Evolutionary conservation across 2,329 filamentous ascomycete species (phyloP).

Genomic region (Capronia epimyces): DNA sequence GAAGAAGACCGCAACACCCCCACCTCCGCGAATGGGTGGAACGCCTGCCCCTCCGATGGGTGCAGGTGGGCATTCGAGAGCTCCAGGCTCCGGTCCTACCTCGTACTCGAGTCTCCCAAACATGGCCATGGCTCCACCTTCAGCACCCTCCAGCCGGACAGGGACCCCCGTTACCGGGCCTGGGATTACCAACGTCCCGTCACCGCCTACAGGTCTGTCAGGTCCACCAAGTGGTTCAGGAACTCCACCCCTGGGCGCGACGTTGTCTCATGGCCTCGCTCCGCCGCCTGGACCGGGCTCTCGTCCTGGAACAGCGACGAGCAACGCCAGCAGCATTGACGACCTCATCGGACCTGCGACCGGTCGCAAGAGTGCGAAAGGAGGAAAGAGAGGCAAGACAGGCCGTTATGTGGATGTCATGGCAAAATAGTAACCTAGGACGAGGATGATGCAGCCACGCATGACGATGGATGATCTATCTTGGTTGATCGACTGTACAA

Average conservation of each 20-base stretch:
- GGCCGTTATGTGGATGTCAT: constrained; percentile 96
- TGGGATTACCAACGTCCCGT: constrained; percentile 5
- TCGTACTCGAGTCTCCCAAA: constrained; percentile 13
- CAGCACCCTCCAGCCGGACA: constrained; percentile 20
- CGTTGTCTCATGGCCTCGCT: constrained; percentile 34
- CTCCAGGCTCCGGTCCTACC: constrained; percentile 7
- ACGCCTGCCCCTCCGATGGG: constrained; percentile 20
- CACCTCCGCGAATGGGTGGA: constrained; percentile 62
- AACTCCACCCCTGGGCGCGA: constrained; percentile 20
- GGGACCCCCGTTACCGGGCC: constrained; percentile 22
- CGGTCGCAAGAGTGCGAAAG: constrained; percentile 50
- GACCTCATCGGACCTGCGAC: constrained; percentile 78
- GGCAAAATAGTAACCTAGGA: constrained; percentile 51
- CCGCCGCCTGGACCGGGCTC: constrained; percentile 53
- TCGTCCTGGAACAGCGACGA: constrained; percentile 73
- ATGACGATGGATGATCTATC: neutral
- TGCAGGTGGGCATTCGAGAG: constrained; percentile 10
- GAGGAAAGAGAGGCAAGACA: constrained; percentile 58
- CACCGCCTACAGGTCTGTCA: constrained; percentile 27
- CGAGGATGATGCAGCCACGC: neutral
- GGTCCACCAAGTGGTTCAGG: constrained; percentile 30
- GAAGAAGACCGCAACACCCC: constrained; percentile 63
- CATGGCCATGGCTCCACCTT: constrained; percentile 14
- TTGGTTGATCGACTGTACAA: constrained; percentile 2
- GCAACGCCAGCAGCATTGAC: constrained; percentile 89